These are phyloP conservation scores for Zalaria sp. DNA, from an alignment of 2,329 filamentous ascomycete species.

Conservation along the genomic window DNA sequence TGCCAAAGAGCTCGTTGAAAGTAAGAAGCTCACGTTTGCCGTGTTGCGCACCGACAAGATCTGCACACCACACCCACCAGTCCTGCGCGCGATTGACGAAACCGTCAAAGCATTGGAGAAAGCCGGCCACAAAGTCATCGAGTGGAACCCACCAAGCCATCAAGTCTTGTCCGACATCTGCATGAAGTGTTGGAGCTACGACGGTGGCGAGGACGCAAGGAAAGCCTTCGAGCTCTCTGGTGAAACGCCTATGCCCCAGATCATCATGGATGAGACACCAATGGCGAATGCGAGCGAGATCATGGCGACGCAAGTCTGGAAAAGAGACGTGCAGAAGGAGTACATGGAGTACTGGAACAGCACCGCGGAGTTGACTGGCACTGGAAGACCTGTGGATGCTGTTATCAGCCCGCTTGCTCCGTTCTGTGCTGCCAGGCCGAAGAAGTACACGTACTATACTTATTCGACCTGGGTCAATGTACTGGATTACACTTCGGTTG, in stretches of 20 bases:
- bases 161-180: conserved; percentile 19
- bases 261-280: conserved; percentile 22
- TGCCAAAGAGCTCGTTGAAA: conserved; percentile 23
- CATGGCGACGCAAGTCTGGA: conserved; percentile 35
- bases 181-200: conserved; percentile 26
- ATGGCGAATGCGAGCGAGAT: conserved; percentile 29
- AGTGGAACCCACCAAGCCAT: conserved; percentile 41
- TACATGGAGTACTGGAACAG: conserved; percentile 54
- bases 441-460: conserved; percentile 32
- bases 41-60: conserved; percentile 38
- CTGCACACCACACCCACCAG: conserved; percentile 41
- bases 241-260: conserved; percentile 35
- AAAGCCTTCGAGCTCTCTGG: conserved; percentile 39
- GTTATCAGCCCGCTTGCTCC: conserved; percentile 38
- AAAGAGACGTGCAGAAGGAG: conserved; percentile 40
- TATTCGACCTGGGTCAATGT: conserved; percentile 36
- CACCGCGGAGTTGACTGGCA: conserved; percentile 35
- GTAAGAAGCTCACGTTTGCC: conserved; percentile 37
- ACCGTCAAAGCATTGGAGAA: conserved; percentile 34
- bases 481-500: conserved; percentile 40
- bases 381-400: conserved; percentile 36
- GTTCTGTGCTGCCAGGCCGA: conserved; percentile 33
- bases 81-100: conserved; percentile 38
- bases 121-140: conserved; percentile 43
- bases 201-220: conserved; percentile 38